Evolutionary conservation across 179 eudicot species (phyloP), one percentile per base, ranked within the genome.

Genomic region (Silene noctiflora): DNA sequence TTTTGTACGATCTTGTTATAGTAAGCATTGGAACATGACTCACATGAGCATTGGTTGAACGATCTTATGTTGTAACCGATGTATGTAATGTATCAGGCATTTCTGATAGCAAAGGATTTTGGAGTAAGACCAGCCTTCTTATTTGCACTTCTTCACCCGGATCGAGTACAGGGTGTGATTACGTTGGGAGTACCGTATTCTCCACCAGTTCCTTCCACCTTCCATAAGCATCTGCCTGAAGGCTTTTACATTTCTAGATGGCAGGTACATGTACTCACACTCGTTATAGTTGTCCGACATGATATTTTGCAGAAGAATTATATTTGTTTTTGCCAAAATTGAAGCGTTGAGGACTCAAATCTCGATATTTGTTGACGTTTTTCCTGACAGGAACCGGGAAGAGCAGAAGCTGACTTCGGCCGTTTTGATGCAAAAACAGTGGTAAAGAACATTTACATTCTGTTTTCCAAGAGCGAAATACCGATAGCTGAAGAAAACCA

Each of bases 351-450:
- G 27, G 27, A 25, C 27, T 25, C 27, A 25, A n/a, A n/a, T 27
- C 29, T 27, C 29, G 2, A 29, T 29, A 29, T 6, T 7, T 35
- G 42, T 16, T 16, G 22, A 2, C 25, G 27, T 21, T 19, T 72
- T 9, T 1, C 46, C 3, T 22, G 3, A 56, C 53, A 91, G 96
- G 88, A 86, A 76, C 81, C 89, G 68, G 93, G 93, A 66, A 78
- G 89, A 61, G 96, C 96, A 24, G 93, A 91, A 77, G 91, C 90
- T 69, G 93, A 89, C 75, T 91, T 91, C 73, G 85, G 86, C 10
- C 89, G 93, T 11, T 67, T 88, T 59, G 88, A 88, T 76, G 85
- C 84, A 21, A 89, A 83, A 79, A 91, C 91, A n/a, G 89, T 91
- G 4, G 81, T 89, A 22, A 78, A 84, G 64, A 91, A 88, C 67